phyloP scores from a whole-genome alignment of 2,329 filamentous ascomycete genomes.

The Dissoconium aciculare region DNA sequence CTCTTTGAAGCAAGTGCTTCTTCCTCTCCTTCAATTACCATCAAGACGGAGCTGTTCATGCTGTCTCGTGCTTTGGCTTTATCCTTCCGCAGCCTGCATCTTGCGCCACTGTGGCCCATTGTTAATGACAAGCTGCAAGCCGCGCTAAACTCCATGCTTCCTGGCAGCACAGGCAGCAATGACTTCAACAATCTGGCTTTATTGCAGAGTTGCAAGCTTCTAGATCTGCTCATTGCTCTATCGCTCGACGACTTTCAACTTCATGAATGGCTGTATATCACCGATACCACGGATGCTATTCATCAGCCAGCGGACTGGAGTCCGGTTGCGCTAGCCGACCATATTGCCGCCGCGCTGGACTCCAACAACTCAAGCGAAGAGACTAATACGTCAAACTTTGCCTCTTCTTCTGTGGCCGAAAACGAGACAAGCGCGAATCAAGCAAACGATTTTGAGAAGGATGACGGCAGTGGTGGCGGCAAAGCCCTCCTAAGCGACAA shows the following conservation, averaged over 20 bases:
- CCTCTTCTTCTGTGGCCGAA: not conserved
- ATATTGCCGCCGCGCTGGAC: conserved; percentile 63
- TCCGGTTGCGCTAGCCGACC: conserved; percentile 65
- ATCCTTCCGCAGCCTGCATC: conserved; percentile 61
- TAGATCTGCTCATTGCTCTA: conserved; percentile 74
- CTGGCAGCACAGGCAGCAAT: conserved; percentile 50
- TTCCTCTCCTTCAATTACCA: conserved; percentile 82
- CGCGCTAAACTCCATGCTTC: conserved; percentile 59
- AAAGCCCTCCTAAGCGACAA: conserved; percentile 35
- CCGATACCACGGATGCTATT: conserved; percentile 90
- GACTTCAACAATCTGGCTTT: conserved; percentile 63
- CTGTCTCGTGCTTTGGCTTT: conserved; percentile 69
- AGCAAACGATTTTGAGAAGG: too few species aligned
- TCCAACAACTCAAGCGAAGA: conserved; percentile 23
- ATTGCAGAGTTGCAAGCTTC: conserved; percentile 82
- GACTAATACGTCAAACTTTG: conserved; percentile 6
- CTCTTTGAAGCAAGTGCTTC: conserved; percentile 68
- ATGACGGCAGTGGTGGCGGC: conserved; percentile 9
- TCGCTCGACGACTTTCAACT: conserved; percentile 93
- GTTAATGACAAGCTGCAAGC: conserved; percentile 75
- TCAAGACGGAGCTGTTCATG: conserved; percentile 79
- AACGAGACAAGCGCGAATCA: too few species aligned
- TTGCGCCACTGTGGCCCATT: conserved; percentile 78
- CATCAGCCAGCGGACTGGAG: conserved; percentile 59
- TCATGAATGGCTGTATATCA: conserved; percentile 96